A percentile compares a stretch with the other conserved stretches of the same genome.
Conservation (phyloP, 2,329 filamentous ascomycete genomes). For the Pyricularia grisea region DNA sequence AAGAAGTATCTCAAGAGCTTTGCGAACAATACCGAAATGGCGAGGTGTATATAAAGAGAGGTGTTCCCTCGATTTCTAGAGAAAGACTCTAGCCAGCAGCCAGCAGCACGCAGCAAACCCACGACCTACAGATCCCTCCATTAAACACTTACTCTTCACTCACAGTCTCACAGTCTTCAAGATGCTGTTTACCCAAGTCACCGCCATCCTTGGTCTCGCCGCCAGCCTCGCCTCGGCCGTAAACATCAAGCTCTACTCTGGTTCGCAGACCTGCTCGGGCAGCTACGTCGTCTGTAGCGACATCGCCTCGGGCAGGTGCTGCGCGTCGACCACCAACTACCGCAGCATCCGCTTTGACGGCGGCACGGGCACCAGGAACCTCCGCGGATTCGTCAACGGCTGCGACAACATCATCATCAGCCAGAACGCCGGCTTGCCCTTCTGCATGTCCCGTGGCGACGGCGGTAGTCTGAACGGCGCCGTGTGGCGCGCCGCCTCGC, state of each 20-base stretch:
- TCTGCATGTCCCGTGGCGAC: conserved; percentile 3
- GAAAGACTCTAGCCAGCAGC: background rate
- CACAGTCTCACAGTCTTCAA: background rate
- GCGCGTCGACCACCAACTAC: background rate
- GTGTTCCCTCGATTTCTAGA: background rate
- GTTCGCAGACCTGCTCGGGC: background rate
- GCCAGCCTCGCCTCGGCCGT: conserved; percentile 1
- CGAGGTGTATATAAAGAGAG: background rate
- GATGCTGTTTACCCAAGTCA: background rate
- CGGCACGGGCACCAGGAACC: background rate
- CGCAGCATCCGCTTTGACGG: background rate
- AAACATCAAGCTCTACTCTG: background rate
- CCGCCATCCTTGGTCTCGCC: background rate
- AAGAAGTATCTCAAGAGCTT: background rate
- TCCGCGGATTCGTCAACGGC: background rate
- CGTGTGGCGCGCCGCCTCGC: background rate
- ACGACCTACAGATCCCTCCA: background rate
- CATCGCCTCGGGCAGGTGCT: background rate
- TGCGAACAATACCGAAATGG: background rate
- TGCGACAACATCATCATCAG: background rate
- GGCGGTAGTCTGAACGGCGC: background rate
- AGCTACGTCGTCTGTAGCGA: background rate
- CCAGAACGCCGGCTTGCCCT: background rate
- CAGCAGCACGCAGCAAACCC: background rate
- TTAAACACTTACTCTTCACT: background rate